Conservation (phyloP, 2,329 filamentous ascomycete species). For the Plectosphaerella plurivora region DNA sequence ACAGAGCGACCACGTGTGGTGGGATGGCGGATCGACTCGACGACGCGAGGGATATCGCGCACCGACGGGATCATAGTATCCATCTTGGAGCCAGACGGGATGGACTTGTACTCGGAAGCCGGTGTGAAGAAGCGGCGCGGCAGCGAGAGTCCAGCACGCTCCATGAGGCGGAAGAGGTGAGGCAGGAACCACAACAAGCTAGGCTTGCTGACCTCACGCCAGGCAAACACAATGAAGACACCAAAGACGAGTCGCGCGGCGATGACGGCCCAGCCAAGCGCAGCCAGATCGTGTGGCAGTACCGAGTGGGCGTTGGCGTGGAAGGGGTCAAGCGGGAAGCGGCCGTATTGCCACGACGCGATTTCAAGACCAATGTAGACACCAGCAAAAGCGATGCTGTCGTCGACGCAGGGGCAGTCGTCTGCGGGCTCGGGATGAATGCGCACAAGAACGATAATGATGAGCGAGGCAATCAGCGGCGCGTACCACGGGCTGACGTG, state of each 20-base stretch:
- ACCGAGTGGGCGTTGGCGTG: constrained; percentile 36
- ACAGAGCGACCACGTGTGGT: constrained; percentile 68
- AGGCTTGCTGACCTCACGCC: constrained; percentile 88
- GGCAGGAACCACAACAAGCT: constrained; percentile 72
- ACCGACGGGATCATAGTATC: constrained; percentile 89
- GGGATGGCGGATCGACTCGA: constrained; percentile 77
- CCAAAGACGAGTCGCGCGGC: constrained; percentile 70
- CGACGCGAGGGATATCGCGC: constrained; percentile 78
- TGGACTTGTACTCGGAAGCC: constrained; percentile 83
- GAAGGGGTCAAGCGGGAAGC: constrained; percentile 41
- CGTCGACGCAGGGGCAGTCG: constrained; percentile 95
- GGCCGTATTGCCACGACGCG: constrained; percentile 77
- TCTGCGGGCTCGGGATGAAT: constrained; percentile 95
- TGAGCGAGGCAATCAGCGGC: constrained; percentile 57
- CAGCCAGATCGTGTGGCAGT: constrained; percentile 60
- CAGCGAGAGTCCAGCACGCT: constrained; percentile 71
- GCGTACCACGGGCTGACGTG: constrained; percentile 60
- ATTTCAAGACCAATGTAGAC: constrained; percentile 82
- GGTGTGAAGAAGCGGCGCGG: constrained; percentile 88
- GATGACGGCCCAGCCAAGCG: constrained; percentile 62
- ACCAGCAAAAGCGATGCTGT: constrained; percentile 88
- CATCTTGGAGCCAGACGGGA: constrained; percentile 61
- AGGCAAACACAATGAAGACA: constrained; percentile 78
- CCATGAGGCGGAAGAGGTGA: constrained; percentile 81
- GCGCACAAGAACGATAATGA: constrained; percentile 73